Evolutionary conservation across 306 rosid genomes (phyloP).

Genomic region (Trifolium pratense): DNA sequence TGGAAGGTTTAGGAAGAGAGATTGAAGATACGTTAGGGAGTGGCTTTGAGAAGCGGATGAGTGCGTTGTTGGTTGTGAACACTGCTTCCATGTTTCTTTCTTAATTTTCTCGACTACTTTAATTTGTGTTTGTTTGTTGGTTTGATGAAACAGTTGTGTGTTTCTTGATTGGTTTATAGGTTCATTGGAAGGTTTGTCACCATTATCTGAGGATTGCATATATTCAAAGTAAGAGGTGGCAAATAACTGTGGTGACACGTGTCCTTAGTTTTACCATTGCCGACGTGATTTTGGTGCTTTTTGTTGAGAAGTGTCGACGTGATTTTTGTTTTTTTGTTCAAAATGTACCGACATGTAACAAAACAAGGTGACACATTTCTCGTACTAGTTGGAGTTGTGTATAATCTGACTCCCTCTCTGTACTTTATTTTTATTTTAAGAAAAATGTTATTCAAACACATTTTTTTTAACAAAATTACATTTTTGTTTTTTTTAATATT

Average conservation of each 20-base stretch:
- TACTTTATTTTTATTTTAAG: no score
- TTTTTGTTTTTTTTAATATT: no score
- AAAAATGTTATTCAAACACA: no score
- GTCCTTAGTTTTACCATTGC: neutral
- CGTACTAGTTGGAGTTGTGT: no score
- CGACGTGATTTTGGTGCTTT: neutral
- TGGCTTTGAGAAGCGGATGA: slow-evolving; percentile 59
- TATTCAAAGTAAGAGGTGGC: neutral
- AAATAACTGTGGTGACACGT: neutral
- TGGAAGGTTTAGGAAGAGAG: slow-evolving; percentile 48
- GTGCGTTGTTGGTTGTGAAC: slow-evolving; percentile 44
- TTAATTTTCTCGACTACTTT: neutral
- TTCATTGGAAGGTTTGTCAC: neutral
- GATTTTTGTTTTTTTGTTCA: neutral
- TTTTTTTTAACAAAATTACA: no score
- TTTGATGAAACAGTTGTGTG: neutral
- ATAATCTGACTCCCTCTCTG: no score
- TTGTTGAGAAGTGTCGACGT: neutral
- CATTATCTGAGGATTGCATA: neutral
- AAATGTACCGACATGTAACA: neutral
- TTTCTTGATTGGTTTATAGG: neutral
- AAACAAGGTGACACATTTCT: no score
- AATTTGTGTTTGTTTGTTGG: neutral
- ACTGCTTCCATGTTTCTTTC: slow-evolving; percentile 48
- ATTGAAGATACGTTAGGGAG: slow-evolving; percentile 47